phyloP scores from a whole-genome alignment of 768 basidiomycete genomes.

The Leucosporidium yakuticum region DNA sequence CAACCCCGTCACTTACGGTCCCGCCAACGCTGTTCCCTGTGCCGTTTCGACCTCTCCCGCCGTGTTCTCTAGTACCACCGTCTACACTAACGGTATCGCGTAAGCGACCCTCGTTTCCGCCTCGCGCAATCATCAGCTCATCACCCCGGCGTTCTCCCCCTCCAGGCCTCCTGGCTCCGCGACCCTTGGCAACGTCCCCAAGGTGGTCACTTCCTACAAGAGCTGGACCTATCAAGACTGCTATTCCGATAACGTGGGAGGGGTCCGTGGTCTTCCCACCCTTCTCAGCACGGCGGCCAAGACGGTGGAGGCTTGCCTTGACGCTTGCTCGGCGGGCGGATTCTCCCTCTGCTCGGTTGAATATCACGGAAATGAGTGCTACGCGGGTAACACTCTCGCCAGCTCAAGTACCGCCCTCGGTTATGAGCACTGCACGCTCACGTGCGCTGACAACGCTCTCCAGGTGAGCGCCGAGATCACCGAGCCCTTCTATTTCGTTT shows the following conservation, averaged over 20 bases:
- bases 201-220: conserved; percentile 6
- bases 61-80: conserved; percentile 33
- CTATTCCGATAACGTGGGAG: conserved; percentile 26
- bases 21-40: conserved; percentile 14
- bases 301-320: conserved; percentile 42
- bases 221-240: conserved; percentile 28
- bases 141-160: too few relatives aligned
- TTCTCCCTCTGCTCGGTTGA: conserved; percentile 40
- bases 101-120: too few relatives aligned
- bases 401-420: conserved; percentile 5
- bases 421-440: conserved; percentile 5
- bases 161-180: background rate
- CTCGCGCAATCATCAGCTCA: too few relatives aligned
- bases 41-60: conserved; percentile 28
- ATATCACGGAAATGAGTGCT: conserved; percentile 34
- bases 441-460: conserved; percentile 19
- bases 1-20: conserved; percentile 34
- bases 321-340: conserved; percentile 40
- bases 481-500: too few relatives aligned
- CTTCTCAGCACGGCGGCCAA: conserved; percentile 24
- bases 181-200: conserved; percentile 2
- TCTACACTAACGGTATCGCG: conserved; percentile 1
- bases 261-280: conserved; percentile 14
- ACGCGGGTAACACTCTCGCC: conserved; percentile 20
- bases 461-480: too few relatives aligned